Conservation (phyloP, 1,284 basidiomycete species). For the Naganishia sp. region DNA sequence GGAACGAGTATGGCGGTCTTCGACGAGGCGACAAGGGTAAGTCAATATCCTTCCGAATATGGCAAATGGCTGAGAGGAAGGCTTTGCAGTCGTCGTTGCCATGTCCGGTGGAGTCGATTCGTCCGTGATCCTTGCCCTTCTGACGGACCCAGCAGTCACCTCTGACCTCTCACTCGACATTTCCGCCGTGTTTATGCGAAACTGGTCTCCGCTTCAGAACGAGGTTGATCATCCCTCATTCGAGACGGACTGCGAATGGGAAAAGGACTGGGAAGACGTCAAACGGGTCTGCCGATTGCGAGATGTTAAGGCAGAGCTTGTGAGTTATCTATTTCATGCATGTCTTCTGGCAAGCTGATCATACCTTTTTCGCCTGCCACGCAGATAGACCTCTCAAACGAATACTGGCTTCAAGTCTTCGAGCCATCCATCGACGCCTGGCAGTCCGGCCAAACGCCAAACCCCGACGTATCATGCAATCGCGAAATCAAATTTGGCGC, state of each 20-base stretch:
- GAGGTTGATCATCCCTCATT: slow-evolving; percentile 38
- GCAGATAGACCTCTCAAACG: slow-evolving; percentile 77
- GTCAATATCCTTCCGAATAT: slow-evolving; percentile 10
- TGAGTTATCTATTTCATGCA: slow-evolving; percentile 46
- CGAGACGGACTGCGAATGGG: slow-evolving; percentile 84
- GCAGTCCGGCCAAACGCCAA: slow-evolving; percentile 79
- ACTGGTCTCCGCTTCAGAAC: slow-evolving; percentile 67
- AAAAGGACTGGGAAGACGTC: slow-evolving; percentile 91
- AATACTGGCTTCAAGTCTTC: slow-evolving; percentile 89
- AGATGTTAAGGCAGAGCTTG: slow-evolving; percentile 70
- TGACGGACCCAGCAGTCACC: slow-evolving; percentile 60
- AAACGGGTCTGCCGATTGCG: slow-evolving; percentile 69
- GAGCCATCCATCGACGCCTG: slow-evolving; percentile 75
- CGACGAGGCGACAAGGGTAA: slow-evolving; percentile 60
- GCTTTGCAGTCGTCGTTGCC: slow-evolving; percentile 72
- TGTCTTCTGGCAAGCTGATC: not conserved
- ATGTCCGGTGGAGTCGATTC: slow-evolving; percentile 98
- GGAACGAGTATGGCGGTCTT: slow-evolving; percentile 17
- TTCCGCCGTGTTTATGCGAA: slow-evolving; percentile 90
- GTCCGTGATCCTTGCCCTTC: slow-evolving; percentile 73
- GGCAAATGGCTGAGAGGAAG: not conserved
- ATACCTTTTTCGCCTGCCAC: slow-evolving; percentile 30
- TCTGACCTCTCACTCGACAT: slow-evolving; percentile 61
- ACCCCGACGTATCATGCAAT: slow-evolving; percentile 94
- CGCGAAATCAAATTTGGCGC: slow-evolving; percentile 94